Evolutionary conservation across 805 yeast species (phyloP).

Genomic region (Metschnikowia noctiluminum): DNA sequence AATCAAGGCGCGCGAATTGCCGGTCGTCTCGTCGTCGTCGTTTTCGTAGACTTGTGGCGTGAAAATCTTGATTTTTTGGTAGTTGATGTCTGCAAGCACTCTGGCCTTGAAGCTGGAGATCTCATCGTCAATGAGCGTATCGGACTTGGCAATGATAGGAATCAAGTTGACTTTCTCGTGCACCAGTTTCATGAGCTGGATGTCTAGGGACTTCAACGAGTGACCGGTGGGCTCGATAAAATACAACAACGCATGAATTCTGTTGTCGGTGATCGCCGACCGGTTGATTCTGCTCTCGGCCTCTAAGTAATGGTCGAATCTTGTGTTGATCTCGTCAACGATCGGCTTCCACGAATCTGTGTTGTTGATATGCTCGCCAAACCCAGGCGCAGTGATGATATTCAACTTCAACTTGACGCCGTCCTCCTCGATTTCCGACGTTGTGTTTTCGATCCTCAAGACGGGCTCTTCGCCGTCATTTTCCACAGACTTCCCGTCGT

Average conservation of each 20-base stretch:
- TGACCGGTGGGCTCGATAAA: conserved; percentile 98
- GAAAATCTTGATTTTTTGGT: conserved; percentile 70
- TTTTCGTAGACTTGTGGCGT: conserved; percentile 72
- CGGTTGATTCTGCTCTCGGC: conserved; percentile 82
- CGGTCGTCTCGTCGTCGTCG: conserved; percentile 80
- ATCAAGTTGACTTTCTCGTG: conserved; percentile 90
- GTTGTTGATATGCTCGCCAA: conserved; percentile 86
- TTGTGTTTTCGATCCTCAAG: conserved; percentile 27
- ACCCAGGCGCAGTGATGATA: conserved; percentile 89
- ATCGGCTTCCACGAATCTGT: conserved; percentile 81
- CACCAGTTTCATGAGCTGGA: conserved; percentile 80
- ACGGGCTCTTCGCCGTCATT: conserved; percentile 20
- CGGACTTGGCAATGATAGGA: conserved; percentile 93
- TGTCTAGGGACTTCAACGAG: conserved; percentile 82
- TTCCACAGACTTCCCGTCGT: conserved; percentile 9
- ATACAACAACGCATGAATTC: conserved; percentile 90
- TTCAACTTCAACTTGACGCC: conserved; percentile 84
- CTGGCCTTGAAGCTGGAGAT: conserved; percentile 69
- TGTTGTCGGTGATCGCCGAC: conserved; percentile 65
- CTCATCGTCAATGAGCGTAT: conserved; percentile 87
- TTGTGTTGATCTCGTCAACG: conserved; percentile 78
- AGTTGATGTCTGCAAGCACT: conserved; percentile 70
- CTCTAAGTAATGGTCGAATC: conserved; percentile 88
- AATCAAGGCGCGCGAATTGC: conserved; percentile 63
- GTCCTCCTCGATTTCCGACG: conserved; percentile 69